These are phyloP conservation scores for Novymonas esmeraldas DNA, from an alignment of 208 protist genomes.

Conservation along the genomic window DNA sequence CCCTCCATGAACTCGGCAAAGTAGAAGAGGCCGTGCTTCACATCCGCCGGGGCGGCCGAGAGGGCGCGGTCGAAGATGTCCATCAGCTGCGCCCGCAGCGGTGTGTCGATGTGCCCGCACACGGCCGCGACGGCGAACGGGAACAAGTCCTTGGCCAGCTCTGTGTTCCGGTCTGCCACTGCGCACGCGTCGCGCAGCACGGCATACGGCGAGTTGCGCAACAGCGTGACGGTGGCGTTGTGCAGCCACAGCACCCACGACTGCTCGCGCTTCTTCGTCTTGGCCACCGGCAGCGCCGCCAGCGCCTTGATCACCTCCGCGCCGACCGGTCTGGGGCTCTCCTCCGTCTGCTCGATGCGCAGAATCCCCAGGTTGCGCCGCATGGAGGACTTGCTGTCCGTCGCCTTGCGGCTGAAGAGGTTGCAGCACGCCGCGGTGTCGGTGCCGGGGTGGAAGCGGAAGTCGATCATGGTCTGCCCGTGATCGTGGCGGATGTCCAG, in stretches of 20 bases:
- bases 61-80: slow-evolving; percentile 68
- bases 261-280: slow-evolving; percentile 87
- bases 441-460: slow-evolving; percentile 57
- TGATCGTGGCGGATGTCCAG: slow-evolving; percentile 58
- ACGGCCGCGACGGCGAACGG: slow-evolving; percentile 81
- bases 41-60: slow-evolving; percentile 70
- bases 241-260: slow-evolving; percentile 91
- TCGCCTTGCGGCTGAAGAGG: slow-evolving; percentile 78
- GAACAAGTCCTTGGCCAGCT: slow-evolving; percentile 83
- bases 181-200: slow-evolving; percentile 54
- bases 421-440: slow-evolving; percentile 66
- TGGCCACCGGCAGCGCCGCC: slow-evolving; percentile 64
- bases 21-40: slow-evolving; percentile 79
- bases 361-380: slow-evolving; percentile 83
- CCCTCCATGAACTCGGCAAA: slow-evolving; percentile 89
- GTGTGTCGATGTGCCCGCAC: slow-evolving; percentile 47
- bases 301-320: slow-evolving; percentile 63
- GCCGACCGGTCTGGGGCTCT: slow-evolving; percentile 48
- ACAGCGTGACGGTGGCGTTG: slow-evolving; percentile 70
- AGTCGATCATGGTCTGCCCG: slow-evolving; percentile 80
- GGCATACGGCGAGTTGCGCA: slow-evolving; percentile 83
- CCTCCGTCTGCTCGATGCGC: slow-evolving; percentile 70
- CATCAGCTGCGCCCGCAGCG: slow-evolving; percentile 65
- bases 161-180: slow-evolving; percentile 70
- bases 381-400: slow-evolving; percentile 82